Percentiles rank a stretch among this genome's conserved stretches.
Conservation (phyloP, 129 eudicot species). For the Centrapalus pauciflorus region DNA sequence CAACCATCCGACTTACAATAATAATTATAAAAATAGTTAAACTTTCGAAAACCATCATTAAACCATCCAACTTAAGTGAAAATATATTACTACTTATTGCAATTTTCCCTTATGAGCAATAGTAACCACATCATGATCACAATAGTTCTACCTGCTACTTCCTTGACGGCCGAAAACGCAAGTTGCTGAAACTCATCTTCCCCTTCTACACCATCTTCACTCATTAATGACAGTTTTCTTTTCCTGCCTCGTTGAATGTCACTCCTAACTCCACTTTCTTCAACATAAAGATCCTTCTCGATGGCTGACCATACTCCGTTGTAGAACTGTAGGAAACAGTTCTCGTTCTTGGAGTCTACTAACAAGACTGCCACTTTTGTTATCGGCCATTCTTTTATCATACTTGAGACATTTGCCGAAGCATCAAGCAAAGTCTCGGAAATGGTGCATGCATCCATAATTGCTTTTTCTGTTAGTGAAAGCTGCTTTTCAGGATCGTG, state of each 20-base stretch:
- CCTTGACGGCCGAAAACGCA: constrained; percentile 45
- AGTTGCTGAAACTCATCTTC: constrained; percentile 36
- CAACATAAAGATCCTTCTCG: constrained; percentile 29
- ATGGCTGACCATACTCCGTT: constrained; percentile 70
- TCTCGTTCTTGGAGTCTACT: constrained; percentile 55
- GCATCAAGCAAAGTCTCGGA: constrained; percentile 56
- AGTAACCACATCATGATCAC: no score
- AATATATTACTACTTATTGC: neutral
- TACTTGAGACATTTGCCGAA: constrained; percentile 30
- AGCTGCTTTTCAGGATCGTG: constrained; percentile 41
- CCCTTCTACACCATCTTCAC: constrained; percentile 18
- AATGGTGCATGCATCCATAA: constrained; percentile 67
- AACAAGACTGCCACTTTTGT: constrained; percentile 66
- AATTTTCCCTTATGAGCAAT: neutral
- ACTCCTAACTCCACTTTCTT: neutral
- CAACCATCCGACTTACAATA: neutral
- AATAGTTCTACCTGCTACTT: constrained; percentile 38
- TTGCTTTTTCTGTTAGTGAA: constrained; percentile 59
- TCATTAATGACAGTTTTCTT: constrained; percentile 3
- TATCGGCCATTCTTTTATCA: constrained; percentile 46
- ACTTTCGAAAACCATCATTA: neutral
- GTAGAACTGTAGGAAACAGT: constrained; percentile 50
- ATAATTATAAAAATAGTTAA: neutral
- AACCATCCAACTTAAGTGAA: neutral
- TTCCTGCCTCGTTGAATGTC: constrained; percentile 18